Percentiles rank a stretch among this genome's conserved stretches.
Conservation (phyloP, 352 stramenopile genomes). For the Globisporangium takayamanum region DNA sequence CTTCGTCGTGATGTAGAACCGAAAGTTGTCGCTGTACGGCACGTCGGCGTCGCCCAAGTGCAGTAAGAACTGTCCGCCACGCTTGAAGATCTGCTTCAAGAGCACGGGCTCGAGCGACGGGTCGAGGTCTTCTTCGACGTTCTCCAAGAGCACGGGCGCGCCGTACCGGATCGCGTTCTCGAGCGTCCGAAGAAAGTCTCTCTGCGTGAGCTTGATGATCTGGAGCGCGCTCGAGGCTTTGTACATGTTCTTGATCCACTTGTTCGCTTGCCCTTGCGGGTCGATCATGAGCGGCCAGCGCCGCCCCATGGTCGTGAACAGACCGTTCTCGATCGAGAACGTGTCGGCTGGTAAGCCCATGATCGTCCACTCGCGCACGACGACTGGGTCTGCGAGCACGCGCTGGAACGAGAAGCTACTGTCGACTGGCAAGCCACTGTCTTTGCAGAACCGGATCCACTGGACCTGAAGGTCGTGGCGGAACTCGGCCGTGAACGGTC, state of each 20-base stretch:
- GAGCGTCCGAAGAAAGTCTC: slow-evolving; percentile 88
- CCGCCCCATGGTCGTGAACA: slow-evolving; percentile 88
- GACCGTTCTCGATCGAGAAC: slow-evolving; percentile 92
- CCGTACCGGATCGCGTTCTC: slow-evolving; percentile 92
- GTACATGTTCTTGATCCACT: slow-evolving; percentile 94
- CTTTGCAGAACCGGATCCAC: slow-evolving; percentile 82
- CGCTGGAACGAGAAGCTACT: slow-evolving; percentile 81
- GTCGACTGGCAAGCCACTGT: slow-evolving; percentile 77
- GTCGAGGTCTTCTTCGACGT: slow-evolving; percentile 92
- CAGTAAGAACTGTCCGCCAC: slow-evolving; percentile 83
- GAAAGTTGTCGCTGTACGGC: slow-evolving; percentile 90
- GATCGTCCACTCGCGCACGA: slow-evolving; percentile 90
- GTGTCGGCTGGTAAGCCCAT: slow-evolving; percentile 89
- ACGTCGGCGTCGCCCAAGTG: slow-evolving; percentile 90
- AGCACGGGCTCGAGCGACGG: slow-evolving; percentile 90
- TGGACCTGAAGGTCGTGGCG: slow-evolving; percentile 74
- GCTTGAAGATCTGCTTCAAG: slow-evolving; percentile 92
- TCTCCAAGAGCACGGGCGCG: slow-evolving; percentile 89
- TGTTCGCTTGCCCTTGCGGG: slow-evolving; percentile 91
- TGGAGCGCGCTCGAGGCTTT: slow-evolving; percentile 68
- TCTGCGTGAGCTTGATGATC: slow-evolving; percentile 91
- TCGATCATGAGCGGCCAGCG: slow-evolving; percentile 94
- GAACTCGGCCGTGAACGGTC: slow-evolving; percentile 87
- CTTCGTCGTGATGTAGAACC: slow-evolving; percentile 93
- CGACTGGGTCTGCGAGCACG: slow-evolving; percentile 78